Conservation (phyloP, 495 filamentous ascomycete species). For the Penicillium lagena region DNA sequence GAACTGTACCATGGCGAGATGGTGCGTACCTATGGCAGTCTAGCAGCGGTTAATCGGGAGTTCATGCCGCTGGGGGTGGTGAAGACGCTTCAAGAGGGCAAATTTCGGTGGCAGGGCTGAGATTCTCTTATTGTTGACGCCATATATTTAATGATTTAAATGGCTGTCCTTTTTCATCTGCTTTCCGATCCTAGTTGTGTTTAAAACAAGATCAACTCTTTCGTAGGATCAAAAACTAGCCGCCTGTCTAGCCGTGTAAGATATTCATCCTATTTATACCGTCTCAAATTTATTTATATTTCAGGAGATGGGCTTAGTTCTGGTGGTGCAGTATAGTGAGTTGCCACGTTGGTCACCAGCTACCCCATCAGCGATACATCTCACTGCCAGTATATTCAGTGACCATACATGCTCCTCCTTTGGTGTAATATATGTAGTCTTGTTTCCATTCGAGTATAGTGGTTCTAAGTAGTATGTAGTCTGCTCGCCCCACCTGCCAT, state of each 20-base stretch:
- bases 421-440: neutral
- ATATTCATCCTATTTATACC: too few relatives aligned
- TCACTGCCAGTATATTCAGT: neutral
- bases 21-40: conserved; percentile 51
- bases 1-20: conserved; percentile 55
- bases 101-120: conserved; percentile 53
- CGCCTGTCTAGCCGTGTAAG: too few relatives aligned
- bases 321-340: too few relatives aligned
- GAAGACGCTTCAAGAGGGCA: conserved; percentile 51
- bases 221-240: too few relatives aligned
- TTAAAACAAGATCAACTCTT: too few relatives aligned
- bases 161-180: too few relatives aligned
- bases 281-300: too few relatives aligned
- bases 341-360: too few relatives aligned
- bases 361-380: too few relatives aligned
- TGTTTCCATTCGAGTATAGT: neutral
- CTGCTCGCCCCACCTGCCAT: too few relatives aligned
- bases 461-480: neutral
- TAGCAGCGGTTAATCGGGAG: conserved; percentile 56
- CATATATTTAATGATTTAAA: neutral
- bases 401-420: neutral
- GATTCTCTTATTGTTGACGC: neutral
- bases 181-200: too few relatives aligned
- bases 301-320: too few relatives aligned
- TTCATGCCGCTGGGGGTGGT: conserved; percentile 61